phyloP scores from a whole-genome alignment of 495 filamentous ascomycete genomes.

The Rostrohypoxylon terebratum region DNA sequence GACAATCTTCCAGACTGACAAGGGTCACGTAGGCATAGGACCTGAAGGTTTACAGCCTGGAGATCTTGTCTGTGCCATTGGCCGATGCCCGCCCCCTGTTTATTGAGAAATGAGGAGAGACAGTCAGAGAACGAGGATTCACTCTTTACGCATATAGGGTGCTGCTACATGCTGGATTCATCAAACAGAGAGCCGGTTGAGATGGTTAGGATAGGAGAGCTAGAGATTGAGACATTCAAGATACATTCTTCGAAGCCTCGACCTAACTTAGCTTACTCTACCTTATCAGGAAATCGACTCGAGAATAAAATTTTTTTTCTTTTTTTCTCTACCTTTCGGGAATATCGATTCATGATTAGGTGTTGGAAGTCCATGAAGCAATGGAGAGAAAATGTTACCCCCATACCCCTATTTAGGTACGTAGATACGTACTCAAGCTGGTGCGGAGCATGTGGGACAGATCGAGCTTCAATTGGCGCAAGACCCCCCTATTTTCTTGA shows the following conservation, averaged over 20 bases:
- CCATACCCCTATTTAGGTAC: slow-evolving; percentile 29
- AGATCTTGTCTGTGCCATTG: slow-evolving; percentile 19
- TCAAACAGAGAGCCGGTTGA: slow-evolving; percentile 13
- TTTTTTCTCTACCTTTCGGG: too few relatives aligned
- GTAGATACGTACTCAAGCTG: slow-evolving; percentile 3
- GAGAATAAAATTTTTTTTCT: too few relatives aligned
- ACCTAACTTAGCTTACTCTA: not conserved
- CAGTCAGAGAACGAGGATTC: not conserved
- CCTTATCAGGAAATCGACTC: too few relatives aligned
- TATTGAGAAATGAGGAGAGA: not conserved
- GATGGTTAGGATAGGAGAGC: slow-evolving; percentile 15
- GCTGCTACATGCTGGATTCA: slow-evolving; percentile 2
- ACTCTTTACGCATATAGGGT: not conserved
- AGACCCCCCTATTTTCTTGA: slow-evolving; percentile 23
- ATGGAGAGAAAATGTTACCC: too few relatives aligned
- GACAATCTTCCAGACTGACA: slow-evolving; percentile 9
- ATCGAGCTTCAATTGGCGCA: slow-evolving; percentile 38
- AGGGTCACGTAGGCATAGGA: slow-evolving; percentile 9
- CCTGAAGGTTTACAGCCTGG: slow-evolving; percentile 1
- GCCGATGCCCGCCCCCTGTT: not conserved
- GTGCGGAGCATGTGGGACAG: slow-evolving; percentile 30
- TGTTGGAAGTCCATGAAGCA: not conserved
- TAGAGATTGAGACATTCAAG: slow-evolving; percentile 16
- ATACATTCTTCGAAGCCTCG: slow-evolving; percentile 15
- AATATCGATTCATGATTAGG: too few relatives aligned